phyloP scores from a whole-genome alignment of 1,284 basidiomycete species.

The Ceratobasidium sp. region DNA sequence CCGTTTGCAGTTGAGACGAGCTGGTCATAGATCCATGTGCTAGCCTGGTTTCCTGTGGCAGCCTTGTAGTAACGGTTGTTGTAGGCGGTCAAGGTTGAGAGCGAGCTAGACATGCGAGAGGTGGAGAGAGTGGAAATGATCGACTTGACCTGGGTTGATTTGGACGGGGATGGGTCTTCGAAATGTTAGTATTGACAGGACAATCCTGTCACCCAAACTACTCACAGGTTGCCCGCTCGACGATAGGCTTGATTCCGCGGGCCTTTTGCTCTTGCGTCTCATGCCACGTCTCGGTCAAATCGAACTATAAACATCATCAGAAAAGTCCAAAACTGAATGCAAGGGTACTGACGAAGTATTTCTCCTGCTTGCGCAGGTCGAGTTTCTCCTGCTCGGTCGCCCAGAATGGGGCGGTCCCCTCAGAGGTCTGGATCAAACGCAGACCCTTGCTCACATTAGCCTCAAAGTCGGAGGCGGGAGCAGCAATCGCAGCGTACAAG shows the following conservation, averaged over 20 bases:
- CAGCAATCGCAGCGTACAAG: conserved; percentile 28
- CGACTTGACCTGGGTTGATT: conserved; percentile 51
- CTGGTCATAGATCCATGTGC: conserved; percentile 48
- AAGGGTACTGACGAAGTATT: conserved; percentile 18
- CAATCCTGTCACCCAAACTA: conserved; percentile 53
- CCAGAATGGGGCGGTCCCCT: conserved; percentile 36
- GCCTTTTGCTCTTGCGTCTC: conserved; percentile 35
- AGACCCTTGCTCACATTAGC: conserved; percentile 38
- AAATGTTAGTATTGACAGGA: conserved; percentile 39
- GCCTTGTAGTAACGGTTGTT: conserved; percentile 67
- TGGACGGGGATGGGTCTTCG: conserved; percentile 46
- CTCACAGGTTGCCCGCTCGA: conserved; percentile 48
- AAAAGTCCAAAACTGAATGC: background rate
- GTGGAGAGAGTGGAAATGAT: conserved; percentile 52
- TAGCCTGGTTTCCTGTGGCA: conserved; percentile 57
- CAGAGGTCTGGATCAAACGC: conserved; percentile 37
- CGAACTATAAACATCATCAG: conserved; percentile 25
- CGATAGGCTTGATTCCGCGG: conserved; percentile 39
- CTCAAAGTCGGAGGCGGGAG: conserved; percentile 38
- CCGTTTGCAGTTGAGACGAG: conserved; percentile 34
- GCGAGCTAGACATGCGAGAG: conserved; percentile 51
- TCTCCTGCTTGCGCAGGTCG: conserved; percentile 36
- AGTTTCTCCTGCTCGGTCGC: conserved; percentile 36
- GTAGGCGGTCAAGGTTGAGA: conserved; percentile 57
- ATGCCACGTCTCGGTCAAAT: conserved; percentile 44